A percentile compares a stretch with the other conserved stretches of the same genome.
Evolutionary conservation across 108 stramenopile genomes (phyloP).

Genomic region (Nitzschia sp.): DNA sequence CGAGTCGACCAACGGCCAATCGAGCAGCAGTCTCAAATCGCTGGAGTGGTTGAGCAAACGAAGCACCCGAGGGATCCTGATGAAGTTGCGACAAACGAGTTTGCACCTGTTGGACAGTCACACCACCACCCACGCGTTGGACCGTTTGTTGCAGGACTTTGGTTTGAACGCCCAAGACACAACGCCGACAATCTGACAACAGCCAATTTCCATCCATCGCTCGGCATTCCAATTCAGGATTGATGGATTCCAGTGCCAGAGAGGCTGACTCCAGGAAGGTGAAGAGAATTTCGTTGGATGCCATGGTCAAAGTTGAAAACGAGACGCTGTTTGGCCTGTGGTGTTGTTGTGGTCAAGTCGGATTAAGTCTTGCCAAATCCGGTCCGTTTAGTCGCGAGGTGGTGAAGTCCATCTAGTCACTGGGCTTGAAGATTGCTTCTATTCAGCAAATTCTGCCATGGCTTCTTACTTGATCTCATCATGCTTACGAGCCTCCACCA

Average conservation of each 20-base stretch:
- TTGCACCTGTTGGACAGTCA: constrained; percentile 26
- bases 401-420: too few species aligned
- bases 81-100: constrained; percentile 20
- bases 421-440: too few species aligned
- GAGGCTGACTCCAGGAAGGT: constrained; percentile 18
- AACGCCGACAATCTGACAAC: constrained; percentile 25
- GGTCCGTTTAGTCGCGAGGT: too few species aligned
- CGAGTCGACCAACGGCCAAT: constrained; percentile 27
- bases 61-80: constrained; percentile 2
- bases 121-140: background rate
- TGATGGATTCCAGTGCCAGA: constrained; percentile 5
- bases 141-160: constrained; percentile 15
- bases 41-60: constrained; percentile 18
- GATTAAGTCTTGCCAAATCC: too few species aligned
- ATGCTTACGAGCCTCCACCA: too few species aligned
- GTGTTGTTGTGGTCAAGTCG: too few species aligned
- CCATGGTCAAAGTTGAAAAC: background rate
- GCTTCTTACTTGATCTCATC: too few species aligned
- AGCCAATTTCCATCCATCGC: background rate
- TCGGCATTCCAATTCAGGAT: background rate
- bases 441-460: too few species aligned
- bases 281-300: constrained; percentile 27
- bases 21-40: constrained; percentile 44
- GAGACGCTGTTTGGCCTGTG: background rate
- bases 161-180: constrained; percentile 28